These are phyloP conservation scores for Stephania yunnanensis DNA, from an alignment of 164 flowering plant genomes.

Conservation along the genomic window DNA sequence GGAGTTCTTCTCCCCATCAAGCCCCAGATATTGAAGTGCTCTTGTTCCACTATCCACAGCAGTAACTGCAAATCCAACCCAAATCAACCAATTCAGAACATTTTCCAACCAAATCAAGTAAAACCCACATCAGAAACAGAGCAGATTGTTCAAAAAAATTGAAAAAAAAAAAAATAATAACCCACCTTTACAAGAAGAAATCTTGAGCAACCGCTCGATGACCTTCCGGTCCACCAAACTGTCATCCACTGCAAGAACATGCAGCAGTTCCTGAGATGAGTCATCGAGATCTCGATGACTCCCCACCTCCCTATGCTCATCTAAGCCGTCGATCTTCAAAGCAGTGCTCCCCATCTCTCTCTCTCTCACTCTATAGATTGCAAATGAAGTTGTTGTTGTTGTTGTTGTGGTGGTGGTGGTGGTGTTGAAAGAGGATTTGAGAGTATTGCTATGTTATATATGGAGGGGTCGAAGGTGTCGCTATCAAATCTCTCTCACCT, in stretches of 20 bases:
- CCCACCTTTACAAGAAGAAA: conserved; percentile 73
- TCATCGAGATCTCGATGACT: conserved; percentile 16
- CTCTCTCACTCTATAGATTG: not conserved
- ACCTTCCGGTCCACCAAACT: conserved; percentile 83
- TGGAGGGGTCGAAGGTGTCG: not conserved
- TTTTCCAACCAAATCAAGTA: not conserved
- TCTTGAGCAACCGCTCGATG: conserved; percentile 76
- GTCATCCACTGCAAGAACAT: conserved; percentile 94
- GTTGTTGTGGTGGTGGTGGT: not conserved
- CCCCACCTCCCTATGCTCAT: conserved; percentile 16
- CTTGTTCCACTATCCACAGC: conserved; percentile 84
- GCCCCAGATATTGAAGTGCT: conserved; percentile 77
- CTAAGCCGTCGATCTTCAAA: not conserved
- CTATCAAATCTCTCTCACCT: conserved; percentile 1
- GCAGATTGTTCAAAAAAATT: not conserved
- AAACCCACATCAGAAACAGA: not conserved
- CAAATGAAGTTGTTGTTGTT: not conserved
- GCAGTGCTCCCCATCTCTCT: not conserved
- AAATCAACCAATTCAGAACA: not conserved
- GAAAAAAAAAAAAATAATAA: not conserved
- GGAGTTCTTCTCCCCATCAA: conserved; percentile 50
- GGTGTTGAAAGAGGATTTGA: not conserved
- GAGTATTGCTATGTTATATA: not conserved
- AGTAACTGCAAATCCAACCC: conserved; percentile 54
- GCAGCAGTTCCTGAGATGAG: conserved; percentile 42